These are phyloP conservation scores for Flueggea neowawraea DNA, from an alignment of 441 rosid genomes.

Conservation along the genomic window DNA sequence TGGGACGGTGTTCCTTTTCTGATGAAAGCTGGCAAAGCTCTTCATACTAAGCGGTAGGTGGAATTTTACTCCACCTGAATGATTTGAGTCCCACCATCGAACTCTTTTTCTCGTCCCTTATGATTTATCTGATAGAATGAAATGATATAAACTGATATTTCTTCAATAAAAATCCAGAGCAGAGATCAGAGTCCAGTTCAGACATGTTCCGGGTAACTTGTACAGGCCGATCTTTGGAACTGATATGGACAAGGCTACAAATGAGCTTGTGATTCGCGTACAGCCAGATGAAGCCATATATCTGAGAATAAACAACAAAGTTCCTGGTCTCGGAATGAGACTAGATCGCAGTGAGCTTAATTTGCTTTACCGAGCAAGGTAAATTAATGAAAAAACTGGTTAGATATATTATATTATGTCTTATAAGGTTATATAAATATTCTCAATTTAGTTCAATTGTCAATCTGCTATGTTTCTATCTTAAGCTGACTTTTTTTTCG, in stretches of 20 bases:
- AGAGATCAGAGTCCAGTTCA: slow-evolving; percentile 93
- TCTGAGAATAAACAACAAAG: slow-evolving; percentile 89
- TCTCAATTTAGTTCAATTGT: too few relatives aligned
- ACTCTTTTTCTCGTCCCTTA: too few relatives aligned
- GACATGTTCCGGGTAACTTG: slow-evolving; percentile 91
- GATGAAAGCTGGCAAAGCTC: slow-evolving; percentile 94
- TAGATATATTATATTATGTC: not conserved
- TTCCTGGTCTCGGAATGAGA: slow-evolving; percentile 97
- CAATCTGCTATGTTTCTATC: not conserved
- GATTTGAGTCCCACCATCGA: not conserved
- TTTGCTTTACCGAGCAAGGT: slow-evolving; percentile 74
- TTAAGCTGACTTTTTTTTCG: not conserved
- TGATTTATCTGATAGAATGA: too few relatives aligned
- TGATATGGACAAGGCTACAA: slow-evolving; percentile 75
- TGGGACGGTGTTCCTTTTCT: slow-evolving; percentile 98
- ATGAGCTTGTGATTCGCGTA: slow-evolving; percentile 88
- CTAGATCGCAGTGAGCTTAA: slow-evolving; percentile 84
- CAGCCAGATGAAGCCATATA: slow-evolving; percentile 98
- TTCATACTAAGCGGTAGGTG: slow-evolving; percentile 60
- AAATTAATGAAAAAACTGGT: not conserved
- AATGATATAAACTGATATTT: not conserved
- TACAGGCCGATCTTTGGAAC: slow-evolving; percentile 65
- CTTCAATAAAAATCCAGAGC: slow-evolving; percentile 44
- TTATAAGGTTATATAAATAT: not conserved
- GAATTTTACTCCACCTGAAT: not conserved